Base-by-base conservation (phyloP, 345 rosid species). In the Moringa oleifera region DNA sequence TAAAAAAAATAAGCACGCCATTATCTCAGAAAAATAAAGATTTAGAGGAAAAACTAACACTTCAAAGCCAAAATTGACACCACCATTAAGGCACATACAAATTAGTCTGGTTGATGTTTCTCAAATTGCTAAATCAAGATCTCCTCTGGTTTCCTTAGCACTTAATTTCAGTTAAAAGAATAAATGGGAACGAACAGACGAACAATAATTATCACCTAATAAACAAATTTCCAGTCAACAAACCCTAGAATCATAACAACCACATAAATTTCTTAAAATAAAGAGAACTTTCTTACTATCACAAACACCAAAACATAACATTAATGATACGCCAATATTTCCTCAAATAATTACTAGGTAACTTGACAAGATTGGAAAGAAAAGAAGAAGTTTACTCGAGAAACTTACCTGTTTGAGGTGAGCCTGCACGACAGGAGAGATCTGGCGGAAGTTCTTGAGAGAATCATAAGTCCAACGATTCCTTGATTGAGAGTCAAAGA, bases 401-500 rank as follows among this genome's bases (percentile, higher is more conserved):
- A 58, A 56, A 16, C 18, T 41, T 64, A 95, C 99, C 91, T 79
- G 84, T 52, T 95, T 91, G 45, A 95, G 97, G 78, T 95, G 99
- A 20, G 75, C 51, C 74, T 95, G 98, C 0, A 95, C 97, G 21
- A 37, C 21, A 0, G 95, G 93, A 60, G 96, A 89, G 73, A 95
- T 85, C 84, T 83, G 85, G 36, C 74, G 80, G 75, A 95, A 84
- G 71, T 89, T 89, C 67, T 87, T 85, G 59, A 85, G 85, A 53
- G 96, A 78, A 24, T 85, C 89, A 61, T 83, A 83, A 64, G 67
- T 80, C 97, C 95, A 85, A 24, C 73, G 46, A 63, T 68, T 68
- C 55, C 90, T 73, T 8, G 88, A 80, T 63, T 76, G 85, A 24
- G 93, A 74, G 28, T 81, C 90, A 68, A 94, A 94, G 78, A 85